These are phyloP conservation scores for Isoetes engelmannii DNA, from an alignment of 83 land plant species.

Conservation along the genomic window DNA sequence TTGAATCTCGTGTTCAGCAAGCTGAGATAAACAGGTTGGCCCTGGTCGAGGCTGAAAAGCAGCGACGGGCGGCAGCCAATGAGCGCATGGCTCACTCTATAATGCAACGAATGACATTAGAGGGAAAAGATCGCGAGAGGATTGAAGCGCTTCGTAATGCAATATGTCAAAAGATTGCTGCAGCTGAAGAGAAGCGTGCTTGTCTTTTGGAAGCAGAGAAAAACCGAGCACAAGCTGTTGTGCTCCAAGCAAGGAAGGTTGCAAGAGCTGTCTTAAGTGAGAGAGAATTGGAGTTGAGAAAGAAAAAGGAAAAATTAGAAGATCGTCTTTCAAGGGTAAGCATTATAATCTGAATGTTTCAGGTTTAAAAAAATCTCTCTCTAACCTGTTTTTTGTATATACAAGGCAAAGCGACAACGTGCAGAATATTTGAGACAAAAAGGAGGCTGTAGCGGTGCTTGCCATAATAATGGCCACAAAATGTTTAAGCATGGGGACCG, in stretches of 20 bases:
- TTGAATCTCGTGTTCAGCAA: slow-evolving; percentile 78
- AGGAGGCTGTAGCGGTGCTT: slow-evolving; percentile 40
- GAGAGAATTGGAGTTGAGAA: slow-evolving; percentile 69
- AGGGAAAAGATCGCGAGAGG: slow-evolving; percentile 66
- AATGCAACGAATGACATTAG: slow-evolving; percentile 41
- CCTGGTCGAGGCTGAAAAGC: slow-evolving; percentile 63
- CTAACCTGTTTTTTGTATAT: background rate
- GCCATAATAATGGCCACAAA: slow-evolving; percentile 38
- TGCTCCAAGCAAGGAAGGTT: slow-evolving; percentile 60
- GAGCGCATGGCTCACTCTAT: slow-evolving; percentile 68
- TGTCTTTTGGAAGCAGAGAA: slow-evolving; percentile 79
- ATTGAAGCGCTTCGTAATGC: slow-evolving; percentile 50
- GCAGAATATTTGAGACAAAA: slow-evolving; percentile 78
- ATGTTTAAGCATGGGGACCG: slow-evolving; percentile 68
- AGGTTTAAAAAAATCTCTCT: background rate
- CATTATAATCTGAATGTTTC: background rate
- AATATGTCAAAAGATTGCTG: slow-evolving; percentile 72
- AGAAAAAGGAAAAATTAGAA: slow-evolving; percentile 66
- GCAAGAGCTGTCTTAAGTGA: slow-evolving; percentile 63
- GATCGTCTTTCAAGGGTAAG: slow-evolving; percentile 72
- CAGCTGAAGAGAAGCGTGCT: slow-evolving; percentile 90
- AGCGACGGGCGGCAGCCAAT: slow-evolving; percentile 63
- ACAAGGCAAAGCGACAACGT: slow-evolving; percentile 76
- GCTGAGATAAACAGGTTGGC: slow-evolving; percentile 87
- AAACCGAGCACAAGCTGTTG: slow-evolving; percentile 63